phyloP scores from a whole-genome alignment of 2,329 filamentous ascomycete species.

The Annulohypoxylon truncatum region DNA sequence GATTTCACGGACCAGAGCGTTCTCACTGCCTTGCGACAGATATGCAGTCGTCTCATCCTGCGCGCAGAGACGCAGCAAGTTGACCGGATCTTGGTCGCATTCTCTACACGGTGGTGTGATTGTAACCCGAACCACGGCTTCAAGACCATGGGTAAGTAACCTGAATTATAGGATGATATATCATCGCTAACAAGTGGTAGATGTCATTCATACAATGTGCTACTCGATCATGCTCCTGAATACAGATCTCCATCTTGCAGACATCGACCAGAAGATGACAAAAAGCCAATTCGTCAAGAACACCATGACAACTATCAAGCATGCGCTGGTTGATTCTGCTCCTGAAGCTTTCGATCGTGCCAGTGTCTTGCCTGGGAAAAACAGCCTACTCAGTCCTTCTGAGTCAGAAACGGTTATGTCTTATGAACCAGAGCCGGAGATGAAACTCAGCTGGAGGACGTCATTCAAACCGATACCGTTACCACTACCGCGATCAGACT shows the following conservation, averaged over 20 bases:
- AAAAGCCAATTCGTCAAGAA: constrained; percentile 95
- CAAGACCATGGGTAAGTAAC: constrained; percentile 78
- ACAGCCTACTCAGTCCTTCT: constrained; percentile 44
- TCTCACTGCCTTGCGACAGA: constrained; percentile 78
- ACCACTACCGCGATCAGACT: constrained; percentile 59
- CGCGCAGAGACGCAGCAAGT: constrained; percentile 97
- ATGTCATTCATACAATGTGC: constrained; percentile 96
- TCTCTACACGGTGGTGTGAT: constrained; percentile 90
- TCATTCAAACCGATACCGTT: constrained; percentile 65
- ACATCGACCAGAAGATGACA: constrained; percentile 98
- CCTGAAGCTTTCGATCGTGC: constrained; percentile 73
- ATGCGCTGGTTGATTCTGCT: constrained; percentile 78
- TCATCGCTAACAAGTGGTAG: constrained; percentile 57
- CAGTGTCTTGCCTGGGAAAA: constrained; percentile 63
- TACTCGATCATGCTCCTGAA: constrained; percentile 96
- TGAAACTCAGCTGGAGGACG: constrained; percentile 47
- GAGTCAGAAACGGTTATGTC: constrained; percentile 40
- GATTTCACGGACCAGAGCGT: constrained; percentile 87
- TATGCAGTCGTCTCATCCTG: constrained; percentile 85
- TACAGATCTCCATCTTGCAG: constrained; percentile 93
- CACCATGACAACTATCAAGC: constrained; percentile 88
- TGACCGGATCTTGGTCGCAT: constrained; percentile 90
- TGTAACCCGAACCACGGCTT: constrained; percentile 96
- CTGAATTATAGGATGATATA: neutral
- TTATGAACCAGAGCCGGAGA: constrained; percentile 42